Evolutionary conservation across 441 rosid species (phyloP), one percentile per base, ranked within the genome.

Genomic region (Hura crepitans): DNA sequence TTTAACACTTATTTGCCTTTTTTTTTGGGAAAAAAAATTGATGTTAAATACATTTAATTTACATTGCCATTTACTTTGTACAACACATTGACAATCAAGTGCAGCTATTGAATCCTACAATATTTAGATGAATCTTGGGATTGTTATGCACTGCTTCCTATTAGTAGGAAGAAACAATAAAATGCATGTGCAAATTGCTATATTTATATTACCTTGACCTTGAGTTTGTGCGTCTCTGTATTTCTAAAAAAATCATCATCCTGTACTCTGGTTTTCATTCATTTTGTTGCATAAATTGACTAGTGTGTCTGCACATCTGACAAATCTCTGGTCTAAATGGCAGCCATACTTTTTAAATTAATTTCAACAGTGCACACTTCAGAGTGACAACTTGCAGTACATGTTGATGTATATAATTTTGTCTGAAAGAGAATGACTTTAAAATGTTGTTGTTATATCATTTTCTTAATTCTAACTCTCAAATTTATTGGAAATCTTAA

Each of bases 261-360:
- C 18, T 51, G 11, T 3, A 31, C 15, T 66, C 49, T 53, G 25
- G 22, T 20, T 54, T 37, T 30, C 13, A 22, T 69, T 60, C 54
- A 11, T 13, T 70, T 35, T 35, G 18, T 49, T 60, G 50, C 5
- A 20, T 42, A 15, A 1, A 35, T 51, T 27, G 42, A 62, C 20
- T 35, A 53, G 47, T 61, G 2, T 28, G 13, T 23, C 5, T 18
- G n/a, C 6, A 8, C 13, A 11, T 69, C 53, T 66, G 53, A 62
- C 53, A 1, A 35, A 14, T 39, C 50, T 53, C 27, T 51, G 54
- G 56, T 12, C 39, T 50, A 62, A 11, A 57, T 51, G 66, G 30
- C 25, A 37, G 42, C 51, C 42, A 14, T 51, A 25, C 67, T 37
- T 25, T 35, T 71, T 22, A 31, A 59, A 23, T 49, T 70, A 58